Evolutionary conservation across 805 yeast genomes (phyloP).

Genomic region (Candida tammaniensis): DNA sequence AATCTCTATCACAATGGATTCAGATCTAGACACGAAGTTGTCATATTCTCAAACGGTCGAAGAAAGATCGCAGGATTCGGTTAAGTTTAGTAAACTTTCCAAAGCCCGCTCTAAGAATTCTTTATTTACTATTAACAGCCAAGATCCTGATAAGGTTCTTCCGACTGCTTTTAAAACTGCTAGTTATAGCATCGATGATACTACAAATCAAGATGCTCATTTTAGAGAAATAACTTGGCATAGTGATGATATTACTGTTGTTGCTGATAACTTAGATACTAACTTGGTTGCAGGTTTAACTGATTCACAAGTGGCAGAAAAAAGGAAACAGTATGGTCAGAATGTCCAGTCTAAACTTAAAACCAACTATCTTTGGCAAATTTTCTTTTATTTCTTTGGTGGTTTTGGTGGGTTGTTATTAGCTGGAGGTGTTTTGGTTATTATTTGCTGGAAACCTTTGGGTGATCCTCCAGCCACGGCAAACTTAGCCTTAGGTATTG

Average conservation of each 20-base stretch:
- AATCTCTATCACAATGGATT: too few relatives aligned
- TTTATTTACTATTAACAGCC: slow-evolving; percentile 7
- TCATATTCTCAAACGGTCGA: too few relatives aligned
- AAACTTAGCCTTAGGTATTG: slow-evolving; percentile 42
- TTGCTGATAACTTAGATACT: slow-evolving; percentile 22
- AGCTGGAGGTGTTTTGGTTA: slow-evolving; percentile 40
- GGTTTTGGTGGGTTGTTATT: slow-evolving; percentile 46
- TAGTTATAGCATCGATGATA: slow-evolving; percentile 32
- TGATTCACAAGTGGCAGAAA: slow-evolving; percentile 10
- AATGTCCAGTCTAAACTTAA: slow-evolving; percentile 40
- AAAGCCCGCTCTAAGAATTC: slow-evolving; percentile 6
- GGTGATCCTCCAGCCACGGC: slow-evolving; percentile 46
- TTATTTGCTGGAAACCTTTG: slow-evolving; percentile 46
- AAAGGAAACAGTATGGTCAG: slow-evolving; percentile 25
- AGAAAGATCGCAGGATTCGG: too few relatives aligned
- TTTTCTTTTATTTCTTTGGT: slow-evolving; percentile 43
- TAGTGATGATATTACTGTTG: slow-evolving; percentile 18
- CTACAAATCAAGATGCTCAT: slow-evolving; percentile 9
- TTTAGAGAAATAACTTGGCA: slow-evolving; percentile 31
- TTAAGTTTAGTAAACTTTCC: too few relatives aligned
- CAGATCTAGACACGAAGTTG: too few relatives aligned
- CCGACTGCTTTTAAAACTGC: slow-evolving; percentile 38
- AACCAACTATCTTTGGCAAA: slow-evolving; percentile 26
- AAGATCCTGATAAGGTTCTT: slow-evolving; percentile 18
- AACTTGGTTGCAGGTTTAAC: slow-evolving; percentile 22